phyloP scores from a whole-genome alignment of 768 basidiomycete species.

The Termitomyces sp. region DNA sequence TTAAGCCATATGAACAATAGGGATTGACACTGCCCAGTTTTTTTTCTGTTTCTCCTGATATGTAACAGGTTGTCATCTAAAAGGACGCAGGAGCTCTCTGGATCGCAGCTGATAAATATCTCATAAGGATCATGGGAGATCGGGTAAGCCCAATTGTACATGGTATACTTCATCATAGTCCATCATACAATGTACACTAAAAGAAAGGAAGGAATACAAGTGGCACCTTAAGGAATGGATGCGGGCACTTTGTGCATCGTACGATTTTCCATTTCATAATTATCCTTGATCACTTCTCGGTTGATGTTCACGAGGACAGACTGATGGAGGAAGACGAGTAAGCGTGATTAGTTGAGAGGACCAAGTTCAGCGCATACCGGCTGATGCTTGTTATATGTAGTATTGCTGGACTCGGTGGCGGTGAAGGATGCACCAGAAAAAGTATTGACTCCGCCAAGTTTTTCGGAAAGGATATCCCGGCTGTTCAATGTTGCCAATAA shows the following conservation, averaged over 20 bases:
- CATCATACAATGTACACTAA: neutral
- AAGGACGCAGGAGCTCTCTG: too few species aligned
- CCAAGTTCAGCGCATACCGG: neutral
- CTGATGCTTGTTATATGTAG: neutral
- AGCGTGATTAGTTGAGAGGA: neutral
- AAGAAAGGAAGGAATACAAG: neutral
- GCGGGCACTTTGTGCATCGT: neutral
- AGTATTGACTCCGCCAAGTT: constrained; percentile 19
- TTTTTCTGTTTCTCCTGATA: neutral
- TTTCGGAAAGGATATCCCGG: constrained; percentile 22
- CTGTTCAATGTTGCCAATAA: constrained; percentile 31
- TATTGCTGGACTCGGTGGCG: neutral
- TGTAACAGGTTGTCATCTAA: too few species aligned
- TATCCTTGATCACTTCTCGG: constrained; percentile 5
- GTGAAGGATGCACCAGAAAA: constrained; percentile 10
- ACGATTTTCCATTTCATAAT: neutral
- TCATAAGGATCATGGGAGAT: neutral
- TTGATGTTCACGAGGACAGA: constrained; percentile 17
- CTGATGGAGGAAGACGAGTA: constrained; percentile 1
- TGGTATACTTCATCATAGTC: neutral
- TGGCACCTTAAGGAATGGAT: neutral
- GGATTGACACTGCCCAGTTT: neutral
- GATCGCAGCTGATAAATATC: neutral
- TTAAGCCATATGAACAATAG: neutral
- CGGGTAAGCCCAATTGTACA: neutral